Percentiles rank a stretch among this genome's conserved stretches.
Conservation (phyloP, 331 rosid species). For the Telfairia occidentalis region DNA sequence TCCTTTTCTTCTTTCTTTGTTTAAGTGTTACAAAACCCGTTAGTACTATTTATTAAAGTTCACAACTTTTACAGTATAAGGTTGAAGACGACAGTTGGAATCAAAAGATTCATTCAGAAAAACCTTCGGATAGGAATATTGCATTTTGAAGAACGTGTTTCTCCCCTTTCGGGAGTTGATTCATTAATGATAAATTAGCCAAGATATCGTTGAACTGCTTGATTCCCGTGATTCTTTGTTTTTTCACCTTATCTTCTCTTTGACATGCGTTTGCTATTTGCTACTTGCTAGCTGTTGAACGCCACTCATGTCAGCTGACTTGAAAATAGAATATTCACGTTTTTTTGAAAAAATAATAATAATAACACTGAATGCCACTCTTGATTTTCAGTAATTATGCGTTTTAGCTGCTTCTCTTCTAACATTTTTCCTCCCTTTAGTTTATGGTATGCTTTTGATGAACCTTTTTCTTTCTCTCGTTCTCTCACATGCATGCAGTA, state of each 20-base stretch:
- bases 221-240: neutral
- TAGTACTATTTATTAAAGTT: neutral
- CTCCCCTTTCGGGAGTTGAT: neutral
- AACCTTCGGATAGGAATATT: neutral
- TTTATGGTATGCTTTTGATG: neutral
- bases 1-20: neutral
- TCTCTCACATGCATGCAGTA: neutral
- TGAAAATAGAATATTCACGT: neutral
- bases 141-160: neutral
- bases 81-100: neutral
- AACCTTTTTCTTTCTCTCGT: constrained; percentile 8
- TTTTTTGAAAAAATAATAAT: neutral
- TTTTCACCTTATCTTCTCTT: neutral
- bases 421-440: neutral
- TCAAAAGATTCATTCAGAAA: neutral
- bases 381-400: neutral
- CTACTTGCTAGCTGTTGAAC: neutral
- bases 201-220: neutral
- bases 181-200: neutral
- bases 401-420: neutral
- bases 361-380: neutral
- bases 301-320: neutral
- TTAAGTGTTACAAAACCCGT: neutral
- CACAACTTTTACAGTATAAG: neutral
- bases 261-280: neutral